Evolutionary conservation across 495 filamentous ascomycete genomes (phyloP).

Genomic region (Entonaema liquescens): DNA sequence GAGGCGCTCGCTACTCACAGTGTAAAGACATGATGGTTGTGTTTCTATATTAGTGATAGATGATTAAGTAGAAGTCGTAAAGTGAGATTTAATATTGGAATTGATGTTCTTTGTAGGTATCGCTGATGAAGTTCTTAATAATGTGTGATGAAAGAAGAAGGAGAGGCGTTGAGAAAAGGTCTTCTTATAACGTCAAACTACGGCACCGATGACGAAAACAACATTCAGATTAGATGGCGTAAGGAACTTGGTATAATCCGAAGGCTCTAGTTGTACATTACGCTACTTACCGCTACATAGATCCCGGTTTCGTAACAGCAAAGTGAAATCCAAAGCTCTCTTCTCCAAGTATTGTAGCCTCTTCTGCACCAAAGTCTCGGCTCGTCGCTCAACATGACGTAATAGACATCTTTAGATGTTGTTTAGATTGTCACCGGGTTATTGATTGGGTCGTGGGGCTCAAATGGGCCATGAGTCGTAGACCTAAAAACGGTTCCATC

Average conservation of each 20-base stretch:
- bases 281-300: background rate
- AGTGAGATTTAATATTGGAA: background rate
- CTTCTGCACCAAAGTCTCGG: conserved; percentile 17
- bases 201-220: conserved; percentile 41
- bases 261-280: conserved; percentile 8
- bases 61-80: background rate
- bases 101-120: conserved; percentile 14
- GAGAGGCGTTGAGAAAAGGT: conserved; percentile 29
- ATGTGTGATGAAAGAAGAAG: background rate
- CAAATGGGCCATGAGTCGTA: conserved; percentile 28
- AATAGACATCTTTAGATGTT: conserved; percentile 39
- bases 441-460: conserved; percentile 24
- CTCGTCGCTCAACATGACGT: conserved; percentile 29
- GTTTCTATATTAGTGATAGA: conserved; percentile 17
- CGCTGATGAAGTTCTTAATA: conserved; percentile 2
- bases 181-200: conserved; percentile 37
- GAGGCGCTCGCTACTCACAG: conserved; percentile 54
- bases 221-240: conserved; percentile 7
- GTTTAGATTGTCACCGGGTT: conserved; percentile 22
- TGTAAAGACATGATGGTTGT: conserved; percentile 64
- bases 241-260: conserved; percentile 29
- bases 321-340: conserved; percentile 4
- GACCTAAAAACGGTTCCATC: background rate
- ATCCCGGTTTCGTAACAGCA: conserved; percentile 13
- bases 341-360: conserved; percentile 10